Percentiles rank a stretch among this genome's conserved stretches.
phyloP scores from a whole-genome alignment of 306 rosid genomes.

The Medicago ruthenica region DNA sequence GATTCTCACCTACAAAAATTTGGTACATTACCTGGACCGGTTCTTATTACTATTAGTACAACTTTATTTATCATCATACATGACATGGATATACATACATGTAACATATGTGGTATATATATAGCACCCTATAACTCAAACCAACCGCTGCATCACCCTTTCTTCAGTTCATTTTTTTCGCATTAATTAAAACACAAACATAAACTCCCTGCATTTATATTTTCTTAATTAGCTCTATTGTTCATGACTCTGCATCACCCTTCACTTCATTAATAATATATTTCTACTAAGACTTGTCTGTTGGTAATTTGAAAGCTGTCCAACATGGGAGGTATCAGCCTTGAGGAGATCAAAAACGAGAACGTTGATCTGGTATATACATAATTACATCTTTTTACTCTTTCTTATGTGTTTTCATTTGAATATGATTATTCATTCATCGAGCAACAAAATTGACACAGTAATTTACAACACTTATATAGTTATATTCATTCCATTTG shows the following conservation, averaged over 20 bases:
- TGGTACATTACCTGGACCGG: constrained; percentile 13
- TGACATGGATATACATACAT: background rate
- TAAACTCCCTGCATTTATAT: background rate
- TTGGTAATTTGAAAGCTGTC: background rate
- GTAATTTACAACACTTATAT: too few relatives aligned
- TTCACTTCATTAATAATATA: background rate
- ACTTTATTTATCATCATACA: background rate
- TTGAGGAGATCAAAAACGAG: constrained; percentile 90
- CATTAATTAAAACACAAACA: background rate
- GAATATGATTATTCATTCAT: too few relatives aligned
- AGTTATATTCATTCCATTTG: background rate
- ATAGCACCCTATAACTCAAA: background rate
- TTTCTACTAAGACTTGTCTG: background rate
- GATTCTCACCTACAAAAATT: constrained; percentile 3
- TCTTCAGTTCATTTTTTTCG: background rate
- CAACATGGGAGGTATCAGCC: constrained; percentile 71
- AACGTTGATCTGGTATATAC: constrained; percentile 79
- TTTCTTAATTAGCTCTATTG: too few relatives aligned
- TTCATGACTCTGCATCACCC: background rate
- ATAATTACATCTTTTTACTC: background rate
- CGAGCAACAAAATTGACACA: too few relatives aligned
- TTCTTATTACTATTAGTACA: background rate
- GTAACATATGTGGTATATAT: background rate
- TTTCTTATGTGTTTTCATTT: background rate
- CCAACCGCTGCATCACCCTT: constrained; percentile 23